These are phyloP conservation scores for Neurospora sp. DNA, from an alignment of 495 filamentous ascomycete species.

Conservation along the genomic window DNA sequence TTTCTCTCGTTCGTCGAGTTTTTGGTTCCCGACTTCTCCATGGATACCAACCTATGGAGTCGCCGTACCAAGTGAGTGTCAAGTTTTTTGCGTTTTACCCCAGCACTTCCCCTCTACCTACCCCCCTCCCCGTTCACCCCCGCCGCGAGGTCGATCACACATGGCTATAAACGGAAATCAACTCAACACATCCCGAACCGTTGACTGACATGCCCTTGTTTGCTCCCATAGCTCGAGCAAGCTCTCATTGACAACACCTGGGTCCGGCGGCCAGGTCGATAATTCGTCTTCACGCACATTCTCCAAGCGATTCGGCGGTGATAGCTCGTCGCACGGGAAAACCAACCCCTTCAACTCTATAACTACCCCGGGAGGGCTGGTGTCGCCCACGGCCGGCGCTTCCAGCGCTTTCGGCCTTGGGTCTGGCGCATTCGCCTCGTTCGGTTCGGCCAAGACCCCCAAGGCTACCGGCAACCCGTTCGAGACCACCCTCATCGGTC, in stretches of 20 bases:
- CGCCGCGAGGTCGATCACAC: neutral
- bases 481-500: slow-evolving; percentile 52
- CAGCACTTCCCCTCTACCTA: neutral
- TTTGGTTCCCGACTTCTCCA: slow-evolving; percentile 25
- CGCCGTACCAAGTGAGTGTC: slow-evolving; percentile 79
- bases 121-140: too few relatives aligned
- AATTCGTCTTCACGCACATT: slow-evolving; percentile 59
- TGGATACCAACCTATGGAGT: slow-evolving; percentile 60
- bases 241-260: slow-evolving; percentile 74
- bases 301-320: slow-evolving; percentile 66
- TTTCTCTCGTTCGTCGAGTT: slow-evolving; percentile 13
- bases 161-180: neutral
- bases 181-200: neutral
- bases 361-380: slow-evolving; percentile 63
- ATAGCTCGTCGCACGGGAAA: slow-evolving; percentile 66
- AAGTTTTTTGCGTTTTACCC: neutral
- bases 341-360: slow-evolving; percentile 79
- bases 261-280: slow-evolving; percentile 45
- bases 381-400: slow-evolving; percentile 77
- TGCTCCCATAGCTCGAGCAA: slow-evolving; percentile 59
- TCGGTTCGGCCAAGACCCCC: slow-evolving; percentile 78
- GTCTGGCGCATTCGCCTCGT: slow-evolving; percentile 91
- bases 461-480: slow-evolving; percentile 78
- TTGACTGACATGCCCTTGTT: slow-evolving; percentile 6
- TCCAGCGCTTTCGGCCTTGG: slow-evolving; percentile 91